phyloP scores from a whole-genome alignment of 2,329 filamentous ascomycete species.

The Calonectria fujianensis region DNA sequence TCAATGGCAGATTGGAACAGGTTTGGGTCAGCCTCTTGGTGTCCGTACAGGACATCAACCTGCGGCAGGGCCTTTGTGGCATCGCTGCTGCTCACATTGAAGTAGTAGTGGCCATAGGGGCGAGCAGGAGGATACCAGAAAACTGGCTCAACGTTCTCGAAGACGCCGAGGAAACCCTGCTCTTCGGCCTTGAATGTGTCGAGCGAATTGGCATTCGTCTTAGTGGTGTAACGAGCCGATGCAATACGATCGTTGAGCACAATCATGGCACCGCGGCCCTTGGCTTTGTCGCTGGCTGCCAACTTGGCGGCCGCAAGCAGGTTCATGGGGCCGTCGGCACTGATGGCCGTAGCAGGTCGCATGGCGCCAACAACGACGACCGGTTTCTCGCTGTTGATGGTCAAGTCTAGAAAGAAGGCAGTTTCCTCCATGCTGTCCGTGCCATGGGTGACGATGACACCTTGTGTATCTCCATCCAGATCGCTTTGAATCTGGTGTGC shows the following conservation, averaged over 20 bases:
- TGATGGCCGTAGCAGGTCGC: slow-evolving; percentile 76
- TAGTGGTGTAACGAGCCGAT: slow-evolving; percentile 73
- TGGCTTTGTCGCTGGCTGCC: slow-evolving; percentile 66
- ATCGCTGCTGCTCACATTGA: slow-evolving; percentile 58
- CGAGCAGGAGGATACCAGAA: slow-evolving; percentile 74
- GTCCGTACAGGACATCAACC: slow-evolving; percentile 73
- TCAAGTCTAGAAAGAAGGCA: slow-evolving; percentile 76
- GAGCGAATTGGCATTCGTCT: slow-evolving; percentile 76
- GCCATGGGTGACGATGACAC: slow-evolving; percentile 78
- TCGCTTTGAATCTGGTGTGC: slow-evolving; percentile 68
- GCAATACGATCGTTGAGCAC: slow-evolving; percentile 77
- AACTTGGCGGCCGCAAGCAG: slow-evolving; percentile 75
- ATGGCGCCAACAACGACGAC: slow-evolving; percentile 77
- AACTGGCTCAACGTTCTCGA: slow-evolving; percentile 74
- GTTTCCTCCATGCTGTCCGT: slow-evolving; percentile 79
- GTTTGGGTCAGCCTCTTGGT: slow-evolving; percentile 69
- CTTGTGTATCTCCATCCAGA: slow-evolving; percentile 61
- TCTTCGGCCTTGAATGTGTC: slow-evolving; percentile 77
- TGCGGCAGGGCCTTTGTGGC: slow-evolving; percentile 65
- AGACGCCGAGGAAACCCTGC: slow-evolving; percentile 73
- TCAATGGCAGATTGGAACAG: slow-evolving; percentile 68
- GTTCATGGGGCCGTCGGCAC: slow-evolving; percentile 78
- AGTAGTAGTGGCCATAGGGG: slow-evolving; percentile 67
- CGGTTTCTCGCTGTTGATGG: slow-evolving; percentile 73
- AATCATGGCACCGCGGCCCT: slow-evolving; percentile 73